These are phyloP conservation scores for Agrostemma githago DNA, from an alignment of 148 eudicot genomes.

Conservation along the genomic window DNA sequence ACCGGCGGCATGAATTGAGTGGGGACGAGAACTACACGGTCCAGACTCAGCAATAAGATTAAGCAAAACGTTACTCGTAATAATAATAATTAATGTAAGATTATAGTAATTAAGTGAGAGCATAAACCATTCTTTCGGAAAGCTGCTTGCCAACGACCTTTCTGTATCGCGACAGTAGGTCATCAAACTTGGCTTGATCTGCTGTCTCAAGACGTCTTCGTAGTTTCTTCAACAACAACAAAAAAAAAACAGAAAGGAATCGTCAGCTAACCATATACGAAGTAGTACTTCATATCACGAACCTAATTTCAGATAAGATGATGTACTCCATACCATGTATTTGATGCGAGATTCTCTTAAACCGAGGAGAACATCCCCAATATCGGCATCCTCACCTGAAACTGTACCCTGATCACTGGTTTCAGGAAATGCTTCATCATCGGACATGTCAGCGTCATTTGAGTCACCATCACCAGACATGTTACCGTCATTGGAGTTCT, in stretches of 20 bases:
- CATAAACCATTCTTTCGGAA: constrained; percentile 63
- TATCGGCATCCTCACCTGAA: constrained; percentile 34
- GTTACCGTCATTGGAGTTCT: constrained; percentile 49
- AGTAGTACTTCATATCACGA: background rate
- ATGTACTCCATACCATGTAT: constrained; percentile 52
- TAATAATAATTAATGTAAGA: background rate
- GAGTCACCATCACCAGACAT: constrained; percentile 46
- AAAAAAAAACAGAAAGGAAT: constrained; percentile 9
- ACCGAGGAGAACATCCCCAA: constrained; percentile 51
- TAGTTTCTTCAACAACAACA: constrained; percentile 46
- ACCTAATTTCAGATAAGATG: background rate
- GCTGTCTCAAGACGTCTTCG: constrained; percentile 36
- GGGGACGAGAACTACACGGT: background rate
- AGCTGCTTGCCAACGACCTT: constrained; percentile 65
- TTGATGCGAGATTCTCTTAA: constrained; percentile 44
- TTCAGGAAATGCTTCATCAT: constrained; percentile 52
- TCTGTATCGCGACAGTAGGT: constrained; percentile 47
- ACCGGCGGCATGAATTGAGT: background rate
- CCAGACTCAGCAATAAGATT: constrained; percentile 1
- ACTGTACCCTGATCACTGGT: constrained; percentile 23
- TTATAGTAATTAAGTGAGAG: constrained; percentile 33
- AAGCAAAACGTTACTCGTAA: background rate
- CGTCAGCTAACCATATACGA: background rate
- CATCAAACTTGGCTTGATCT: constrained; percentile 38
- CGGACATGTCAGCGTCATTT: constrained; percentile 50